These are phyloP conservation scores for Tremella yokohamensis DNA, from an alignment of 768 basidiomycete species.

Conservation along the genomic window DNA sequence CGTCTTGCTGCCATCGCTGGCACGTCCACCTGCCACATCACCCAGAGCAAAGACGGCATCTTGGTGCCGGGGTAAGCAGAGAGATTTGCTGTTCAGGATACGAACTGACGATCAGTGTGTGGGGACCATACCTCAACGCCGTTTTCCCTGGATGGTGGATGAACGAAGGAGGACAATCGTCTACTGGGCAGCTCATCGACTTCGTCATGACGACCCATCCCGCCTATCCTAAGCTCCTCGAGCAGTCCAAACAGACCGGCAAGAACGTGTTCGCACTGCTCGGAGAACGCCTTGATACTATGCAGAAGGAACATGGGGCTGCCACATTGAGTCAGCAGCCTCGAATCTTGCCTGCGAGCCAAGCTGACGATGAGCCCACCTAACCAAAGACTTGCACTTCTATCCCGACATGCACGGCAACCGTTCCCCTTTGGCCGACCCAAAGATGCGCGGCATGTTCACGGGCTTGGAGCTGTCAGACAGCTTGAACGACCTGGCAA, in stretches of 20 bases:
- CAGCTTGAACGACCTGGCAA: conserved; percentile 73
- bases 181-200: conserved; percentile 96
- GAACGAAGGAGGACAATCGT: conserved; percentile 98
- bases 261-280: conserved; percentile 58
- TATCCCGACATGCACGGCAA: conserved; percentile 88
- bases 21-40: conserved; percentile 92
- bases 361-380: conserved; percentile 56
- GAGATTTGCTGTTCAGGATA: conserved; percentile 5
- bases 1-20: conserved; percentile 90
- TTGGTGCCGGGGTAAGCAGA: conserved; percentile 67
- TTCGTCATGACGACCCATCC: conserved; percentile 91
- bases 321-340: conserved; percentile 58
- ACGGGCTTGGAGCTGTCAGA: conserved; percentile 78
- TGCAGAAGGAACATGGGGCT: conserved; percentile 59
- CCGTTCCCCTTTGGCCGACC: conserved; percentile 90
- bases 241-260: conserved; percentile 59
- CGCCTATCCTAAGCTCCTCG: conserved; percentile 69
- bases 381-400: conserved; percentile 84
- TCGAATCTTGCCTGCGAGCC: neutral
- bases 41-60: conserved; percentile 77
- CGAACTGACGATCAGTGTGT: conserved; percentile 21
- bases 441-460: conserved; percentile 90
- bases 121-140: conserved; percentile 62
- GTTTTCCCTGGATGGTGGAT: conserved; percentile 97
- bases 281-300: conserved; percentile 66